phyloP scores from a whole-genome alignment of 257 asterid species.

The Solanum piurae region DNA sequence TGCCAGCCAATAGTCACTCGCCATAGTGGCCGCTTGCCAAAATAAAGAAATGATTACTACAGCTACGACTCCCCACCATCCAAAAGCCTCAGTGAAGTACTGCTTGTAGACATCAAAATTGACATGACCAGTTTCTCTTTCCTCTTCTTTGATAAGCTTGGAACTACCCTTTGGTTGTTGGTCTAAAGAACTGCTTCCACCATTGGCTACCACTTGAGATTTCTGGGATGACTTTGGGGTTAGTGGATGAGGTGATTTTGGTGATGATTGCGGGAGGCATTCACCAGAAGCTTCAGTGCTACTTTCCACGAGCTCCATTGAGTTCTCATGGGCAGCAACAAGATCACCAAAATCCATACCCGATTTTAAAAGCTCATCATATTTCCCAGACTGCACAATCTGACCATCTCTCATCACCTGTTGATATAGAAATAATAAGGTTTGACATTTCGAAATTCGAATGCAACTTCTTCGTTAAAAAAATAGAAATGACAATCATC shows the following conservation, averaged over 20 bases:
- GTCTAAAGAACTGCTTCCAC: slow-evolving; percentile 10
- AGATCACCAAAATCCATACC: slow-evolving; percentile 51
- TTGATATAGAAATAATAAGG: background rate
- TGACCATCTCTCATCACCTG: slow-evolving; percentile 67
- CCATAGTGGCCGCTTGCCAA: slow-evolving; percentile 40
- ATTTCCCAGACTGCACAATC: slow-evolving; percentile 64
- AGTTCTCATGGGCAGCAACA: slow-evolving; percentile 60
- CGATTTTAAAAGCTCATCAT: slow-evolving; percentile 26
- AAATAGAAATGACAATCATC: background rate
- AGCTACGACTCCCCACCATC: slow-evolving; percentile 58
- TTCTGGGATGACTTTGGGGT: slow-evolving; percentile 19
- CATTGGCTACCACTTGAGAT: slow-evolving; percentile 10
- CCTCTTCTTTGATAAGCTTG: slow-evolving; percentile 63
- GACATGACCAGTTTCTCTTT: slow-evolving; percentile 59
- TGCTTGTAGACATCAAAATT: slow-evolving; percentile 35
- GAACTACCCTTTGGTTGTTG: slow-evolving; percentile 18
- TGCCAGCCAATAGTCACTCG: slow-evolving; percentile 68
- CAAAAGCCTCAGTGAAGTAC: slow-evolving; percentile 52
- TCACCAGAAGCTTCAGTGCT: slow-evolving; percentile 12
- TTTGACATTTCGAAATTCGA: background rate
- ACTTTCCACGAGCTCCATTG: slow-evolving; percentile 50
- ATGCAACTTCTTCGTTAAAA: background rate
- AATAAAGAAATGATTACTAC: slow-evolving; percentile 19
- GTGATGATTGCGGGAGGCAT: background rate
- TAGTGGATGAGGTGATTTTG: slow-evolving; percentile 8